These are phyloP conservation scores for Ophiostoma montium DNA, from an alignment of 2,329 filamentous ascomycete genomes.

Conservation along the genomic window DNA sequence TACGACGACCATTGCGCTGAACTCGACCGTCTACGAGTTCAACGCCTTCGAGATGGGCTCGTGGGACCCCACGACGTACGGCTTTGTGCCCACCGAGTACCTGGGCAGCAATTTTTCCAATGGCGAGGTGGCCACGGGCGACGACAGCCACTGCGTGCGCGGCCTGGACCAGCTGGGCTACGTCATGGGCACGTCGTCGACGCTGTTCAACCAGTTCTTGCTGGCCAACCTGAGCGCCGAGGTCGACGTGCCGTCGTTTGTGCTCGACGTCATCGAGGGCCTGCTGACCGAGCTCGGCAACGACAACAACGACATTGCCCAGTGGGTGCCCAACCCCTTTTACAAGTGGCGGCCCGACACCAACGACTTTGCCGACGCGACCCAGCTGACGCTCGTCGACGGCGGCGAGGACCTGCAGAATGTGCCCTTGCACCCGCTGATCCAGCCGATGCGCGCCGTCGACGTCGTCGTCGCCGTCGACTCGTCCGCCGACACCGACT, in stretches of 20 bases:
- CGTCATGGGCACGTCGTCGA: constrained; percentile 74
- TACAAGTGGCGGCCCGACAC: constrained; percentile 32
- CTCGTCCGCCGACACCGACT: constrained; percentile 45
- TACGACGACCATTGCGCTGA: constrained; percentile 30
- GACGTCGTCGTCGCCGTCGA: constrained; percentile 53
- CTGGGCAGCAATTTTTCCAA: constrained; percentile 43
- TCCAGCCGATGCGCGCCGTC: constrained; percentile 35
- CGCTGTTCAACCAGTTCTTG: constrained; percentile 70
- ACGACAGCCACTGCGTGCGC: constrained; percentile 47
- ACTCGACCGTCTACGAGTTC: constrained; percentile 52
- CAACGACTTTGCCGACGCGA: constrained; percentile 22
- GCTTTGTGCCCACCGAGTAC: constrained; percentile 46
- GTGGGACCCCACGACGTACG: constrained; percentile 44
- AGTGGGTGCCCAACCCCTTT: constrained; percentile 48
- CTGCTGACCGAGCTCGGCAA: constrained; percentile 42
- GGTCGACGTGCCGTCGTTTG: constrained; percentile 29
- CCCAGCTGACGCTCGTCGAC: constrained; percentile 32
- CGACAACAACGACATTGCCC: constrained; percentile 32
- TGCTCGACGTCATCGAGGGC: constrained; percentile 35
- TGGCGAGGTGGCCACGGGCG: constrained; percentile 39
- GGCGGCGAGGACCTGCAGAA: constrained; percentile 36
- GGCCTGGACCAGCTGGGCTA: constrained; percentile 77
- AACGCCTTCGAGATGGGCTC: constrained; percentile 52
- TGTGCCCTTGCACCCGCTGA: constrained; percentile 36
- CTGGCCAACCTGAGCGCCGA: constrained; percentile 42